Base-by-base conservation (phyloP, 129 eudicot genomes). In the Rutidosis leptorrhynchoides region DNA sequence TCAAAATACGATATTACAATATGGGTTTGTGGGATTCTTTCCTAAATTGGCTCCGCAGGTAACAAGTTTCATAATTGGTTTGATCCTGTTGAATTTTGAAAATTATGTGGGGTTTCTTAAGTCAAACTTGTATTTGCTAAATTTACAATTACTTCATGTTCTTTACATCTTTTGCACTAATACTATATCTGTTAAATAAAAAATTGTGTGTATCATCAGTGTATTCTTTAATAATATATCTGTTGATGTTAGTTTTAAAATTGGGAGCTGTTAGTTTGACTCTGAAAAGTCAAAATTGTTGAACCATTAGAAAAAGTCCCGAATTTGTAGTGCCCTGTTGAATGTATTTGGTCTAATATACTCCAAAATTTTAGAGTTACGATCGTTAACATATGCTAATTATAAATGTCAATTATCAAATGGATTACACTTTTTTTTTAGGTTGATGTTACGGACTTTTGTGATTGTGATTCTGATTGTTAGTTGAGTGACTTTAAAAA, bases 21-120 rank as follows among this genome's bases (percentile, higher is more conserved):
- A 89, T 89, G 94, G 94, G 96, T 65, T 70, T 85, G 56, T 89
- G 94, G 94, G 96, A 85, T 77, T 83, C 87, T 48, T 48, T 89
- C 35, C 90, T 85, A 71, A 81, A 85, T 66, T 89, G 95, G 95
- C 90, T 89, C 24, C 78, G 95, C 33, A 89, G 96, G 96, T 89
- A 69, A 16, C 25, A 23, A 26, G 2, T 7, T 17, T 29, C 43
- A 1, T 1, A 55, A 5, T 60, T 62, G 12, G 14, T 43, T 42
- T 58, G 8, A 62, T 14, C 33, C 23, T 17, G 35, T 35, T 59
- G n/a, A 20, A 11, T 62, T 5, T 29, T 32, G 4, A 12, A 56
- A 2, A 58, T 12, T 57, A 0, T 21, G 28, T 16, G 20, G 26
- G 37, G 43, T 1, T 27, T 27, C 49, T 59, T 8, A 59, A 12